Conservation (phyloP, 805 yeast species). For the Ogataea ganodermae region DNA sequence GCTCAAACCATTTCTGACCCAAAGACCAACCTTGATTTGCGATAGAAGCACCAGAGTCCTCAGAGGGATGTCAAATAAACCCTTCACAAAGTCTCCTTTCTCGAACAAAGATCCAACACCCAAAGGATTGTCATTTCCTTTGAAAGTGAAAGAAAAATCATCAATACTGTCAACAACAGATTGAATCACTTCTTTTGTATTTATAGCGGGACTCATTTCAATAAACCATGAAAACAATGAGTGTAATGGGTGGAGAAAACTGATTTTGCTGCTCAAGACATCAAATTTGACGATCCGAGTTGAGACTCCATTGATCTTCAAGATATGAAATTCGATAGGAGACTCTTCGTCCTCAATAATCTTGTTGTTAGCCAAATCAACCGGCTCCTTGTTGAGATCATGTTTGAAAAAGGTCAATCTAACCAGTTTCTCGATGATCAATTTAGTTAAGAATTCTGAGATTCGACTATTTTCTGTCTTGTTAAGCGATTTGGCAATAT, state of each 20-base stretch:
- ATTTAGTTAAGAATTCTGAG: slow-evolving; percentile 11
- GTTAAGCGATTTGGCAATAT: slow-evolving; percentile 48
- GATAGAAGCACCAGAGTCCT: slow-evolving; percentile 75
- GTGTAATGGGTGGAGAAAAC: slow-evolving; percentile 81
- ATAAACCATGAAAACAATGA: slow-evolving; percentile 71
- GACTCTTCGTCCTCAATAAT: slow-evolving; percentile 30
- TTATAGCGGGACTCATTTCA: slow-evolving; percentile 45
- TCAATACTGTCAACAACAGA: slow-evolving; percentile 17
- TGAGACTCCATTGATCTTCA: slow-evolving; percentile 25
- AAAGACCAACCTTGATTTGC: slow-evolving; percentile 83
- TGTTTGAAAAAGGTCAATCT: slow-evolving; percentile 17
- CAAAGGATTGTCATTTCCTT: not conserved
- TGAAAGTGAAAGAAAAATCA: slow-evolving; percentile 7
- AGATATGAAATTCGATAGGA: slow-evolving; percentile 20
- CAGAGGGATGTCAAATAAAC: slow-evolving; percentile 70
- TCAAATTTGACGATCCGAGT: slow-evolving; percentile 39
- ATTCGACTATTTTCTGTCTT: slow-evolving; percentile 17
- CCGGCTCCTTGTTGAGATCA: slow-evolving; percentile 7
- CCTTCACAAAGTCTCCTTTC: slow-evolving; percentile 27
- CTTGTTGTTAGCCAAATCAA: slow-evolving; percentile 5
- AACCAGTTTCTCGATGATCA: slow-evolving; percentile 17
- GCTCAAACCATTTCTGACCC: slow-evolving; percentile 93
- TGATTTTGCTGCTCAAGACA: slow-evolving; percentile 51
- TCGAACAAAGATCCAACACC: not conserved
- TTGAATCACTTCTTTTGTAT: slow-evolving; percentile 11